Evolutionary conservation across 2,329 filamentous ascomycete species (phyloP).

Genomic region (Aspergillus floridensis): DNA sequence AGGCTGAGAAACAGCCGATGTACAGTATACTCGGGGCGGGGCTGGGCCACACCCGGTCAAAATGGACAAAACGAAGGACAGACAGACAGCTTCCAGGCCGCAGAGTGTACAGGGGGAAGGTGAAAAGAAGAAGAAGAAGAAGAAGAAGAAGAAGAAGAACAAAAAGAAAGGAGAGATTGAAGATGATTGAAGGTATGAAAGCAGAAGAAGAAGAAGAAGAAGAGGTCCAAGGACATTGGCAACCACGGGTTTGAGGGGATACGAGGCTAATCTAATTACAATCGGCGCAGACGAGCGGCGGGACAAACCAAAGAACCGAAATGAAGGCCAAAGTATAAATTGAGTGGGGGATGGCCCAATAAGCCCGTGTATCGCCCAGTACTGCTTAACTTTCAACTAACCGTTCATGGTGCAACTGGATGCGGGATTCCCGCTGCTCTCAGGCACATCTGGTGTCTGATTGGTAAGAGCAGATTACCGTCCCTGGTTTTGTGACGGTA

Average conservation of each 20-base stretch:
- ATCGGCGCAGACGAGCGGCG: neutral
- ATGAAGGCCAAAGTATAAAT: slow-evolving; percentile 17
- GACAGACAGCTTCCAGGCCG: slow-evolving; percentile 35
- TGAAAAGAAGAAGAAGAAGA: slow-evolving; percentile 10
- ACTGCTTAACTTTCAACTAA: slow-evolving; percentile 5
- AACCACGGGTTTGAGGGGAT: neutral
- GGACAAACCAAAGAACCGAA: slow-evolving; percentile 17
- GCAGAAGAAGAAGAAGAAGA: neutral
- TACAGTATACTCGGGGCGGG: slow-evolving; percentile 11
- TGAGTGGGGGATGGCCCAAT: slow-evolving; percentile 16
- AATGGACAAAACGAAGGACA: slow-evolving; percentile 37
- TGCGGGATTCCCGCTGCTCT: neutral
- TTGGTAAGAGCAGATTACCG: slow-evolving; percentile 13
- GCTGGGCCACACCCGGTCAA: slow-evolving; percentile 19
- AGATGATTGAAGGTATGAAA: slow-evolving; percentile 5
- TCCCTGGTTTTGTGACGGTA: slow-evolving; percentile 28
- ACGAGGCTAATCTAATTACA: slow-evolving; percentile 15
- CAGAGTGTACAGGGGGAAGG: slow-evolving; percentile 17
- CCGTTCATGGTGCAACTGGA: neutral
- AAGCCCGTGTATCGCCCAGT: neutral
- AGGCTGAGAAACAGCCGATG: slow-evolving; percentile 9
- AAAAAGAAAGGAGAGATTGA: neutral
- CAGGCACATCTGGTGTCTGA: slow-evolving; percentile 6
- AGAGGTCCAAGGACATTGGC: neutral
- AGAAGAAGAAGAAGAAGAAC: neutral